A percentile compares a stretch with the other conserved stretches of the same genome.
Evolutionary conservation across 305 asterid species (phyloP).

Genomic region (Fraxinus velutina): DNA sequence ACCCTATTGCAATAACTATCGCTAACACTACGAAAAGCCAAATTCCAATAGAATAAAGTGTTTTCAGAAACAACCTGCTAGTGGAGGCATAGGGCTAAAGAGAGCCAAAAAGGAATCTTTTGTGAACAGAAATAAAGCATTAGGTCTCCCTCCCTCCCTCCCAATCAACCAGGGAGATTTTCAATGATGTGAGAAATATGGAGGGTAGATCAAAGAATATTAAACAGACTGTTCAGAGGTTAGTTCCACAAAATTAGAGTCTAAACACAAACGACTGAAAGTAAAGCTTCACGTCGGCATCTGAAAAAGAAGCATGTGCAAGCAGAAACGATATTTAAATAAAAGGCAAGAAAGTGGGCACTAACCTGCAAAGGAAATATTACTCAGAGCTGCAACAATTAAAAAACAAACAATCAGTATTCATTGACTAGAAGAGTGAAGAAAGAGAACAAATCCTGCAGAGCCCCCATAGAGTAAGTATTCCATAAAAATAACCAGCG

Average conservation of each 20-base stretch:
- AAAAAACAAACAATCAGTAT: conserved; percentile 22
- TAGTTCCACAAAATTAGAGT: background rate
- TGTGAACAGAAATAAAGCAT: background rate
- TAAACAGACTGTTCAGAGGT: background rate
- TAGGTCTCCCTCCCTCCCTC: background rate
- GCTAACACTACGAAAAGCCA: background rate
- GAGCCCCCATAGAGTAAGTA: conserved; percentile 2
- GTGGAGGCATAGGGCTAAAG: background rate
- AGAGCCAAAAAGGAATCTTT: background rate
- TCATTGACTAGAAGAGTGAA: conserved; percentile 14
- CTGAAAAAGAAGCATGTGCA: conserved; percentile 2
- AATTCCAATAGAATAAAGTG: background rate
- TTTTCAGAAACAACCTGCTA: background rate
- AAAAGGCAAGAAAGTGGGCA: background rate
- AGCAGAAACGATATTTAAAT: background rate
- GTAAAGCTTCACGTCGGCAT: conserved; percentile 10
- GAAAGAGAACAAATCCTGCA: background rate
- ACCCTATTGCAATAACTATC: background rate
- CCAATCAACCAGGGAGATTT: background rate
- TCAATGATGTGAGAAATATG: background rate
- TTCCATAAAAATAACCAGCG: background rate
- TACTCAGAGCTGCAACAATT: conserved; percentile 65
- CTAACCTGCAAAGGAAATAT: conserved; percentile 68
- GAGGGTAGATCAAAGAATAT: background rate
- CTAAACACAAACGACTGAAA: conserved; percentile 4